A percentile compares a stretch with the other conserved stretches of the same genome.
phyloP scores from a whole-genome alignment of 2,329 filamentous ascomycete genomes.

The Xylaria sp. region DNA sequence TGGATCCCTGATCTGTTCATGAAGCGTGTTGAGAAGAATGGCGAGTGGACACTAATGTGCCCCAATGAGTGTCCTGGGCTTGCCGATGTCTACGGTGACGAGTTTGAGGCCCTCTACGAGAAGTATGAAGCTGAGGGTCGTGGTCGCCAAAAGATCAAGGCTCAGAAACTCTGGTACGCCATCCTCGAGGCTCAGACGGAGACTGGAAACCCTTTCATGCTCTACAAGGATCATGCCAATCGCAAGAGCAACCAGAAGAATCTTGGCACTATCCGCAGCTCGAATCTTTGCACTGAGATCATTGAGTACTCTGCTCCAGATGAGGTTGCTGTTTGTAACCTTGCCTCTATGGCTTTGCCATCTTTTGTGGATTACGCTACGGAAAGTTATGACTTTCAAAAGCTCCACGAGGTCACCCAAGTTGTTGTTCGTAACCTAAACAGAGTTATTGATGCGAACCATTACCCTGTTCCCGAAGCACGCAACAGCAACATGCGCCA shows the following conservation, averaged over 20 bases:
- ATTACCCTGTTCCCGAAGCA: constrained; percentile 96
- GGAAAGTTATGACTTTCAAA: constrained; percentile 91
- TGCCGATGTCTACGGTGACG: constrained; percentile 95
- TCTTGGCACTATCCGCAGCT: constrained; percentile 96
- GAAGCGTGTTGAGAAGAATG: constrained; percentile 98
- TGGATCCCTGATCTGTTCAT: constrained; percentile 99
- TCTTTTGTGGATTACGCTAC: constrained; percentile 87
- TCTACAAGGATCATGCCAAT: constrained; percentile 99
- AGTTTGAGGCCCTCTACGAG: constrained; percentile 94
- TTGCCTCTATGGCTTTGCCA: constrained; percentile 91
- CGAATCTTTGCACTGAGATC: constrained; percentile 98
- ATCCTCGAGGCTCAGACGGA: constrained; percentile 98
- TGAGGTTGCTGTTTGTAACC: constrained; percentile 97
- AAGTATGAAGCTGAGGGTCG: constrained; percentile 87
- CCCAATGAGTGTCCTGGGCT: constrained; percentile 95
- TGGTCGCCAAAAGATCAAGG: constrained; percentile 89
- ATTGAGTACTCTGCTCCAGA: constrained; percentile 96
- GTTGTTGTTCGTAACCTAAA: constrained; percentile 95
- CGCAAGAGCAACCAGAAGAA: constrained; percentile 99
- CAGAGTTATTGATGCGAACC: constrained; percentile 97
- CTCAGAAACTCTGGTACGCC: constrained; percentile 99
- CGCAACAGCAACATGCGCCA: constrained; percentile 97
- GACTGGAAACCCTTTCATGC: constrained; percentile 99
- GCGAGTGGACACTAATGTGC: constrained; percentile 97
- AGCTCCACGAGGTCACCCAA: constrained; percentile 92